Evolutionary conservation across 495 filamentous ascomycete species (phyloP), one percentile per base, ranked within the genome.

Genomic region (Neurospora intermedia): DNA sequence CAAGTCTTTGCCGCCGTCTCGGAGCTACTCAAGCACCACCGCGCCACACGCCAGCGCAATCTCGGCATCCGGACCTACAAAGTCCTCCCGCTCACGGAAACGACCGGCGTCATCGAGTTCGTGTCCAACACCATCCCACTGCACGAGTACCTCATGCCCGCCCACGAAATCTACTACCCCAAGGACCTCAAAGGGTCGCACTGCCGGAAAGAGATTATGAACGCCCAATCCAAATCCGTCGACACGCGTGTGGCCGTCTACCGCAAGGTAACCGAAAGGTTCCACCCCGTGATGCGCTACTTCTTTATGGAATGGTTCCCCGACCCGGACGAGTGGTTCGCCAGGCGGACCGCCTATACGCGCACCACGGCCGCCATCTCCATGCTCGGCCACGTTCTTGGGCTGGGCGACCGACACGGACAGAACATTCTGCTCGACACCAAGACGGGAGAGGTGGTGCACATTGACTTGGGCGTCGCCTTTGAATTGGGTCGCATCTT

Each of bases 1-100:
- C 96, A 99, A 82, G 96, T 99, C 41, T 99, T 98, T 82, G 93
- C 93, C 69, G 93, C 97, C 87, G 96, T 98, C 40, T 97, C 92
- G 77, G 91, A 91, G 71, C 89, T 98, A 6, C 86, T 99, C 35
- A 91, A 92, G 81, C 90, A 91, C 35, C 92, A 97, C 76, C 89
- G 91, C 69, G 89, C 91, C 13, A 97, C 96, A 8, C 90, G 92
- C 11, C 94, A 96, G 76, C 91, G 96, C 2, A 92, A 95, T 75
- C 85, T 99, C 27, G 89, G 89, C 4, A 94, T 99, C 77, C 84
- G 96, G 41, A 97, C 96, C 1, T 99, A 99, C 85, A 97, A 97
- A 79, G 96, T 99, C 20, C 84, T 98, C 11, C 96, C 96, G 0
- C 85, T 99, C 41, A 94, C 91, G 4, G 85, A 91, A 0, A 88